A percentile compares a stretch with the other conserved stretches of the same genome.
Evolutionary conservation across 2,329 filamentous ascomycete genomes (phyloP).

Genomic region (Microcyclosporella mali): DNA sequence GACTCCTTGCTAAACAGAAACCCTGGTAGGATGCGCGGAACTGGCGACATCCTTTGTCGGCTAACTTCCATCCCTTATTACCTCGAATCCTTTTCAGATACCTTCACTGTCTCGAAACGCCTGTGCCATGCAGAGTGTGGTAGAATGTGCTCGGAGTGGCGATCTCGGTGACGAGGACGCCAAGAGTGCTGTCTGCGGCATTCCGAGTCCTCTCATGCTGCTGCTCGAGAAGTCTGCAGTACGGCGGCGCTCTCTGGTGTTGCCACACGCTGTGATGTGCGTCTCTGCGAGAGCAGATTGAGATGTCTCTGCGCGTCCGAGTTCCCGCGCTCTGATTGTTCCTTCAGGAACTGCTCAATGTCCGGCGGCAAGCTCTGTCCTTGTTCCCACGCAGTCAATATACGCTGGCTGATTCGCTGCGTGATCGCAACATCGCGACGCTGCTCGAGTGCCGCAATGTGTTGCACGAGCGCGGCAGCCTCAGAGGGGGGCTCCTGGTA

Average conservation of each 20-base stretch:
- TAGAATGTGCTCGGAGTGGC: too few species aligned
- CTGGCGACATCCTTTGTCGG: too few species aligned
- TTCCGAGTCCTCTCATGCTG: conserved; percentile 10
- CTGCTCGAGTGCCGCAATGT: conserved; percentile 22
- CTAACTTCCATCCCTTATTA: too few species aligned
- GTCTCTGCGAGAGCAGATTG: conserved; percentile 11
- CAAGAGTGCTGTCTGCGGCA: not conserved
- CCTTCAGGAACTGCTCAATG: conserved; percentile 32
- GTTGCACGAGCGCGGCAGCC: conserved; percentile 20
- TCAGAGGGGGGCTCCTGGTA: conserved; percentile 18
- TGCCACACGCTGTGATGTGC: not conserved
- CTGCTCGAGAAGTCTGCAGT: conserved; percentile 17
- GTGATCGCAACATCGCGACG: conserved; percentile 22
- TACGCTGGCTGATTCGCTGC: conserved; percentile 24
- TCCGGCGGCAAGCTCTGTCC: conserved; percentile 30
- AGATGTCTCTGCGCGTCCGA: conserved; percentile 12
- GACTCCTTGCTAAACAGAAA: too few species aligned
- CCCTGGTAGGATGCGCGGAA: too few species aligned
- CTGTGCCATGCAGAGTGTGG: too few species aligned
- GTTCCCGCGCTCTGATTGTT: conserved; percentile 28
- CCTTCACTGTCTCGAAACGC: too few species aligned
- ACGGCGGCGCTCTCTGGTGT: conserved; percentile 14
- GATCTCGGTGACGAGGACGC: not conserved
- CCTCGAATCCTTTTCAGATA: too few species aligned
- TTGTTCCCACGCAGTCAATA: conserved; percentile 28